These are phyloP conservation scores for Dendrobium huoshanense DNA, from an alignment of 106 monocot genomes.

Conservation along the genomic window DNA sequence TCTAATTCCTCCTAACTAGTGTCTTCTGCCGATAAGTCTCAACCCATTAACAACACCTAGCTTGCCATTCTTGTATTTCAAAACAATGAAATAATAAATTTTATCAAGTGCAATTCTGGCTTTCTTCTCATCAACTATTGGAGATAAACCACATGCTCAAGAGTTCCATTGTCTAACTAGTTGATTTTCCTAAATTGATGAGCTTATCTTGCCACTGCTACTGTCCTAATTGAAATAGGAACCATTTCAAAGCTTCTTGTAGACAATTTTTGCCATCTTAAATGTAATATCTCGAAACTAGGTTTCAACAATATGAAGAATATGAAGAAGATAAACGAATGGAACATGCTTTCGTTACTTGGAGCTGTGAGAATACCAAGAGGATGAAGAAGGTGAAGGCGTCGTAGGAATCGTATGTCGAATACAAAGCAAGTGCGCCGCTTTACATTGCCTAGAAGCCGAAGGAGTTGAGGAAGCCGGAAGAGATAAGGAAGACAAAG, in stretches of 20 bases:
- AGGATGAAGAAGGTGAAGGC: too few relatives aligned
- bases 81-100: slow-evolving; percentile 66
- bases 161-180: slow-evolving; percentile 80
- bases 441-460: too few relatives aligned
- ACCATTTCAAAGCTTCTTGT: slow-evolving; percentile 65
- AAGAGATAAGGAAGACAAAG: too few relatives aligned
- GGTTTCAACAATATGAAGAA: too few relatives aligned
- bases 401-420: too few relatives aligned
- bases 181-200: slow-evolving; percentile 63
- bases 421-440: too few relatives aligned
- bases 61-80: slow-evolving; percentile 69
- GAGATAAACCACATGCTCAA: slow-evolving; percentile 55
- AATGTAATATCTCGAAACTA: neutral
- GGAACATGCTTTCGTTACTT: too few relatives aligned
- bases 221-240: slow-evolving; percentile 72
- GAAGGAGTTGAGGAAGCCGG: too few relatives aligned
- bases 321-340: too few relatives aligned
- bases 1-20: too few relatives aligned
- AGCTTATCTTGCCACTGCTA: slow-evolving; percentile 35
- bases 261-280: slow-evolving; percentile 47
- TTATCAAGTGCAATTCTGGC: slow-evolving; percentile 59
- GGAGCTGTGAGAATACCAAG: too few relatives aligned
- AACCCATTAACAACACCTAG: slow-evolving; percentile 87
- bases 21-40: slow-evolving; percentile 51
- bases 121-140: slow-evolving; percentile 71